These are phyloP conservation scores for Polychaeton citri DNA, from an alignment of 2,329 filamentous ascomycete genomes.

Conservation along the genomic window DNA sequence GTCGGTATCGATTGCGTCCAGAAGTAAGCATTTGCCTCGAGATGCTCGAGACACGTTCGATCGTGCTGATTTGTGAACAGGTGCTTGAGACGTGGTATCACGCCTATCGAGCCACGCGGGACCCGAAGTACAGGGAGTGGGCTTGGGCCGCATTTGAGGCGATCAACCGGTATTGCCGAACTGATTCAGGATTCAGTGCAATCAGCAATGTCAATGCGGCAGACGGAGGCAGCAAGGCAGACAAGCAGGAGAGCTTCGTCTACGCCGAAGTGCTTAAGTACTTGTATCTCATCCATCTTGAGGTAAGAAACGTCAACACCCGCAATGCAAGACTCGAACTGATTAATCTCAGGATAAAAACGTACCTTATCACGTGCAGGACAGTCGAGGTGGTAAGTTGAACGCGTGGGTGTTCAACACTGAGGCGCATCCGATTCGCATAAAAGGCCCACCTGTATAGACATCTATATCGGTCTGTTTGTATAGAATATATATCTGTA, in stretches of 20 bases:
- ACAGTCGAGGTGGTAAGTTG: too few relatives aligned
- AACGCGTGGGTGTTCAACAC: too few relatives aligned
- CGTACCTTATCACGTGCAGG: conserved; percentile 7
- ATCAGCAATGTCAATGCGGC: conserved; percentile 51
- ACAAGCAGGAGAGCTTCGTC: conserved; percentile 78
- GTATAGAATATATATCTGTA: too few relatives aligned
- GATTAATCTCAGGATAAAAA: conserved; percentile 9
- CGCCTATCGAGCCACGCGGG: conserved; percentile 64
- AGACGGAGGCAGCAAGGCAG: conserved; percentile 46
- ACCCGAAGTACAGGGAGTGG: conserved; percentile 66
- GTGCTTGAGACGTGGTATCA: conserved; percentile 59
- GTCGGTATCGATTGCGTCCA: too few relatives aligned
- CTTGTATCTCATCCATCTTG: not conserved
- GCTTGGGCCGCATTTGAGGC: conserved; percentile 64
- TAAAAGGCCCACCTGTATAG: conserved; percentile 5
- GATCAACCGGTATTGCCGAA: conserved; percentile 51
- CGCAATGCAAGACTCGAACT: too few relatives aligned
- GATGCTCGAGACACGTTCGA: too few relatives aligned
- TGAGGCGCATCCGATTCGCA: too few relatives aligned
- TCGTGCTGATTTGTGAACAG: too few relatives aligned
- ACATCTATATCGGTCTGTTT: too few relatives aligned
- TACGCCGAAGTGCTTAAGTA: conserved; percentile 74
- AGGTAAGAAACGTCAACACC: too few relatives aligned
- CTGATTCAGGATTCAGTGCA: conserved; percentile 53
- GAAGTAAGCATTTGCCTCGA: too few relatives aligned